Evolutionary conservation across 2,329 filamentous ascomycete species (phyloP).

Genomic region (Diaporthe capsici): DNA sequence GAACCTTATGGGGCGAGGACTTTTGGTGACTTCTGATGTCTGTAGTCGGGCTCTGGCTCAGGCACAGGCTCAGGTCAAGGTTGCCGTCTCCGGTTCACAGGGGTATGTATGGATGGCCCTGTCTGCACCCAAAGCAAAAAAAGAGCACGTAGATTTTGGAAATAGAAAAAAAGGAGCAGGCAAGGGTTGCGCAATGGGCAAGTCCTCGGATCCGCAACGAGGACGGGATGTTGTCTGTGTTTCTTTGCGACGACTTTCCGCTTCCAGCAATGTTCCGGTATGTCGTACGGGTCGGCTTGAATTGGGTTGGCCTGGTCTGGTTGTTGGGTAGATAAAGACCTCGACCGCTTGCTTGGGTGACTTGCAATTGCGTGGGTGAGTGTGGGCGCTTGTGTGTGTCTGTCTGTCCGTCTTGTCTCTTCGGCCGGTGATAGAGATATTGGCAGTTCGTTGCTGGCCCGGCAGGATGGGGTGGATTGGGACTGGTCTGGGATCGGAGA

Average conservation of each 20-base stretch:
- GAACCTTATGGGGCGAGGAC: slow-evolving; percentile 15
- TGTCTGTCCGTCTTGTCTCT: slow-evolving; percentile 5
- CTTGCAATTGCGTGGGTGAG: slow-evolving; percentile 1
- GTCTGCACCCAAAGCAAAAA: slow-evolving; percentile 4
- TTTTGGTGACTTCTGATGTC: slow-evolving; percentile 10
- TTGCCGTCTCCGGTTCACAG: not conserved
- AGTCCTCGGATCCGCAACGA: slow-evolving; percentile 9
- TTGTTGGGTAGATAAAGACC: slow-evolving; percentile 14
- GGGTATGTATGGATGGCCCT: slow-evolving; percentile 25
- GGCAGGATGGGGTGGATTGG: not conserved
- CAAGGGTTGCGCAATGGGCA: not conserved
- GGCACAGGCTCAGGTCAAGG: slow-evolving; percentile 1
- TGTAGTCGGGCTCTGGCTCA: not conserved
- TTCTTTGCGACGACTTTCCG: slow-evolving; percentile 21
- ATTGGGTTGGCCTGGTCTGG: not conserved
- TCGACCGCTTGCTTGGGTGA: slow-evolving; percentile 8
- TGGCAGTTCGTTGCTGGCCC: slow-evolving; percentile 17
- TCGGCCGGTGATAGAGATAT: slow-evolving; percentile 23
- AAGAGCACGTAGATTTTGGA: slow-evolving; percentile 4
- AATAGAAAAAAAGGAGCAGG: not conserved
- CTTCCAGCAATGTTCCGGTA: slow-evolving; percentile 21
- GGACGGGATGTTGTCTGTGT: not conserved
- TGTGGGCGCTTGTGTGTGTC: not conserved
- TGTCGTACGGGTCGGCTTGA: slow-evolving; percentile 22
- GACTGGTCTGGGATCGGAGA: not conserved